Base-by-base conservation (phyloP, 129 eudicot species). In the Centrapalus pauciflorus region DNA sequence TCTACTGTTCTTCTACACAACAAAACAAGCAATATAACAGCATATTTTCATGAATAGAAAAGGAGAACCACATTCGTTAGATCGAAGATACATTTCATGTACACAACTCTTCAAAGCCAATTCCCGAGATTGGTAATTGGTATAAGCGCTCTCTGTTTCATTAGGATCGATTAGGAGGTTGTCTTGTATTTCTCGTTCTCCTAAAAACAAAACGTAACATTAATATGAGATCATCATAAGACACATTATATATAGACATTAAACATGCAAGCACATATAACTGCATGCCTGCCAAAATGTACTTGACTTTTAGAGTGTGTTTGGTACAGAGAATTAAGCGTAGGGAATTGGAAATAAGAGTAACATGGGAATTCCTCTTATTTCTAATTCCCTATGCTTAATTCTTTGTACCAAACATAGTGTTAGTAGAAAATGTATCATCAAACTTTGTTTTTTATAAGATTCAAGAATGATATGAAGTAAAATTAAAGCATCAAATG, bases 111-210 rank as follows among this genome's bases (percentile, higher is more conserved):
- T 40, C 71, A 8, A 56, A 71, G 34, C 65, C 59, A 54, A 41
- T 70, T 38, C 71, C 46, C 27, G 72, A 41, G 59, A 35, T 64
- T 25, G 52, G 40, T 52, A 28, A 50, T 33, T 49, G 13, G 21
- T 37, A 61, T 11, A 11, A n/a, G n/a, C 67, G 55, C 56, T 69
- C 51, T 17, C 16, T 55, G 27, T 24, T 57, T 76, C n/a, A n/a
- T n/a, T 71, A 86, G 28, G 71, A 77, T 60, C 90, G 84, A 52
- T 69, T 51, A 45, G 88, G 82, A 33, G 95, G 91, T 63, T 69
- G 76, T 70, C 75, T 45, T 0, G 77, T 62, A 38, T 67, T 78
- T 76, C 92, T 78, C 14, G 83, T 77, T 82, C 83, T 80, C 88
- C 97, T 90, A 78, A 24, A 43, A 65, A 65, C 62, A 67, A 66